Base-by-base conservation (phyloP, 2,329 filamentous ascomycete genomes). In the Cryphonectria parasitica region DNA sequence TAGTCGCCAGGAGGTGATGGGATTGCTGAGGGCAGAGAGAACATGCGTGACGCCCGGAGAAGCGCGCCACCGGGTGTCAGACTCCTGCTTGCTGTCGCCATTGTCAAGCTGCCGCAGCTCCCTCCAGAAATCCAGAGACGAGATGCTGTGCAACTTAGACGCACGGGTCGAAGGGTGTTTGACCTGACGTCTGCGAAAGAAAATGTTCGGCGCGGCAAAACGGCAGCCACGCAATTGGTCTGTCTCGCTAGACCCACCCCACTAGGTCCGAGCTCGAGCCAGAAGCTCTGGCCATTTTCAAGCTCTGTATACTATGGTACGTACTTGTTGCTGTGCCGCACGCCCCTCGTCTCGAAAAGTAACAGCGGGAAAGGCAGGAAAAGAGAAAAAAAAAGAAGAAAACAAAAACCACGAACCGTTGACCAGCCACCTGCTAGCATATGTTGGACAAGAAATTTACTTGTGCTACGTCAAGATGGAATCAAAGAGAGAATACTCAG, bases 11-110 rank as follows among this genome's bases (percentile, higher is more conserved):
- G 79, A 15, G 92, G 89, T 58, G 86, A 82, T 25, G 91, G 89
- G 66, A 98, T 86, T 31, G 93, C 89, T 71, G 89, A 87, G 19
- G 95, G 95, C 69, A 98, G 86, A 34, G 95, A 92, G 83, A 98
- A 98, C 76, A 98, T 87, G 75, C 95, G 92, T 71, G 95, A 98
- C 72, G 90, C 89, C 80, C 95, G 91, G 78, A 98, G 87, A 75
- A 98, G 87, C 76, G 87, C 86, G 74, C 85, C 89, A 78, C 89
- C 89, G 70, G 89, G 89, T 74, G 89, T 89, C 77, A 89, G 73
- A 68, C 75, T 73, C 71, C 75, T 73, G 49, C 71, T 36, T 67
- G 71, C 58, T 65, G 76, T 68, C 69, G 77, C 74, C 78, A 80
- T 80, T 45, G 74, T 74, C 49, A 25, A 36, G 49, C 54, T 62